Base-by-base conservation (phyloP, 768 basidiomycete species). In the Pluteus cervinus region DNA sequence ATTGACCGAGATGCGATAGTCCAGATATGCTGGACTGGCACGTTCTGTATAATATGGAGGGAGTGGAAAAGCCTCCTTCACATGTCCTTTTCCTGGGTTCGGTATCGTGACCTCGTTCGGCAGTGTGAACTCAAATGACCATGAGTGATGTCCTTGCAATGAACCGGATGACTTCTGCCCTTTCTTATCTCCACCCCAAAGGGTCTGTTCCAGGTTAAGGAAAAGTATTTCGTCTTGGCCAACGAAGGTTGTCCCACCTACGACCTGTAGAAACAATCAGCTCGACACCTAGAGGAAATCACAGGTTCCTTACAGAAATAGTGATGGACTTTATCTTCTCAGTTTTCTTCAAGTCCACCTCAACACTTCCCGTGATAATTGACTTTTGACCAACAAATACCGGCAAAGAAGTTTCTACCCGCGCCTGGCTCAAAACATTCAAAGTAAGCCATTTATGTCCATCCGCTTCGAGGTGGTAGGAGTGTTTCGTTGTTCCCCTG, bases 1-100 rank as follows among this genome's bases (percentile, higher is more conserved):
- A 1, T 65, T 77, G 17, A 73, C 70, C 10, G 65, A 51, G 6
- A 77, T 47, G 46, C 63, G 68, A 51, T 79, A 80, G 40, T 79
- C 76, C 36, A 79, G 62, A 43, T 75, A 77, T 11, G 63, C 72
- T 1, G 70, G 67, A 30, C 73, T 72, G 1, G 69, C 73, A 18
- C 71, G 61, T 51, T 79, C 76, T 1, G 72, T 67, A 44, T 76
- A 79, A 24, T 58, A 71, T 5, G 74, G 71, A 1, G 77, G 76
- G 10, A 76, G 60, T 4, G 55, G 57, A 33, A 69, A 73, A 4
- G 38, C 40, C 9, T 56, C 58, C 37, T 48, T 57, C n/a, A n/a
- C n/a, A 30, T 58, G 58, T 24, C 54, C 58, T 38, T 60, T 66
- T 3, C 49, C 42, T 18, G 43, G 35, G 4, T 67, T 62, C 21